These are phyloP conservation scores for Amanita pseudoporphyria DNA, from an alignment of 768 basidiomycete genomes.

Conservation along the genomic window DNA sequence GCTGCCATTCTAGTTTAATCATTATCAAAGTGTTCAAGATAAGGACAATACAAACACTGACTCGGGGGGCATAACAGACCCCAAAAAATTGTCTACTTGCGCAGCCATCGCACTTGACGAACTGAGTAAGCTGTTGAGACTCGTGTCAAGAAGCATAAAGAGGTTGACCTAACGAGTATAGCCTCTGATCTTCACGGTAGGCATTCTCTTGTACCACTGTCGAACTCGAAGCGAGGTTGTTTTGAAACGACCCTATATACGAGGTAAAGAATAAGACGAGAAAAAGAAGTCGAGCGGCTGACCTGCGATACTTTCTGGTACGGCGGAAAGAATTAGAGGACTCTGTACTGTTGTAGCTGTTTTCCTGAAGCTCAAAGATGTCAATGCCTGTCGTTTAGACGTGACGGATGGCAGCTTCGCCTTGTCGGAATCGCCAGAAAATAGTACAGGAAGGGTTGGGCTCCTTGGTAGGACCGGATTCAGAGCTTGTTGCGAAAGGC, in stretches of 20 bases:
- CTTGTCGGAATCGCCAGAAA: conserved; percentile 6
- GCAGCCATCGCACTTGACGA: neutral
- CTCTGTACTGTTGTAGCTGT: conserved; percentile 3
- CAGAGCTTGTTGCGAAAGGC: conserved; percentile 31
- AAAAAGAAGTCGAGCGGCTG: neutral
- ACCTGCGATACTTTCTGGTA: neutral
- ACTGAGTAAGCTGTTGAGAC: neutral
- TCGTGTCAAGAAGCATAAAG: neutral
- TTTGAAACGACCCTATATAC: neutral
- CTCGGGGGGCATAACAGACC: conserved; percentile 9
- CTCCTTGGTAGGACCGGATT: conserved; percentile 27
- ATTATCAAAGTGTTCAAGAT: neutral
- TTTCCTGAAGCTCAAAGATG: conserved; percentile 36
- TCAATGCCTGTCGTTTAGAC: conserved; percentile 7
- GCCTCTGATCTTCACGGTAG: neutral
- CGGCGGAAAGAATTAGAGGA: neutral
- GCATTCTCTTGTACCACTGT: neutral
- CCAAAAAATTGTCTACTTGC: neutral
- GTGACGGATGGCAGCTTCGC: conserved; percentile 3
- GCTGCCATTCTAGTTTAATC: conserved; percentile 21
- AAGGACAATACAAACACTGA: conserved; percentile 6
- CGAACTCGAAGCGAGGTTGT: neutral
- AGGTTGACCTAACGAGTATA: neutral
- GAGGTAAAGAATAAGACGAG: neutral
- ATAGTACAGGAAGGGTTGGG: conserved; percentile 10